Evolutionary conservation across 495 filamentous ascomycete species (phyloP).

Genomic region (Xylaria grammica): DNA sequence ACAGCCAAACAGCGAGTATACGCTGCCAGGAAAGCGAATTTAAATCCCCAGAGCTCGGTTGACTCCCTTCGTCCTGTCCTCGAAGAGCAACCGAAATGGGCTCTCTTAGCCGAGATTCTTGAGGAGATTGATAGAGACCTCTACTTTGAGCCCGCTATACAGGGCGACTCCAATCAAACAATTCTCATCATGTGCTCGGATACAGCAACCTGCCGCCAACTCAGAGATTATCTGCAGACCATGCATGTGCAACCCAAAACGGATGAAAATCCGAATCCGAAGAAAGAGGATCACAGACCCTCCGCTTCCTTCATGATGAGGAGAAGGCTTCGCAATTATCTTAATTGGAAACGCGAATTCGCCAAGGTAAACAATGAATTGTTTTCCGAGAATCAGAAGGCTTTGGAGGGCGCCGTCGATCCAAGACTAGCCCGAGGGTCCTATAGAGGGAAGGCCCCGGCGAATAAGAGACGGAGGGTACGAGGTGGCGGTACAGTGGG

Average conservation of each 20-base stretch:
- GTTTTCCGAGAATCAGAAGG: slow-evolving; percentile 79
- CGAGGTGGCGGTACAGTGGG: slow-evolving; percentile 75
- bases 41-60: slow-evolving; percentile 47
- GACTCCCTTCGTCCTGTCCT: slow-evolving; percentile 84
- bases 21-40: slow-evolving; percentile 56
- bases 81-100: slow-evolving; percentile 96
- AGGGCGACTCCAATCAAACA: slow-evolving; percentile 88
- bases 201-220: slow-evolving; percentile 82
- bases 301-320: slow-evolving; percentile 90
- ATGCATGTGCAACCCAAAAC: slow-evolving; percentile 77
- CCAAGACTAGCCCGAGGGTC: slow-evolving; percentile 46
- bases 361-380: slow-evolving; percentile 78
- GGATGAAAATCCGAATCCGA: slow-evolving; percentile 44
- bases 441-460: slow-evolving; percentile 61
- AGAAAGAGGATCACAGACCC: slow-evolving; percentile 59
- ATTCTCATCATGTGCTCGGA: slow-evolving; percentile 96
- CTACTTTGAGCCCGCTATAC: slow-evolving; percentile 75
- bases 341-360: slow-evolving; percentile 91
- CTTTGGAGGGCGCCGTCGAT: slow-evolving; percentile 66
- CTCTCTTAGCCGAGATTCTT: slow-evolving; percentile 79
- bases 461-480: slow-evolving; percentile 88
- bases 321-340: slow-evolving; percentile 81
- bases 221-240: slow-evolving; percentile 87
- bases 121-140: slow-evolving; percentile 92
- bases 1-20: slow-evolving; percentile 92